Evolutionary conservation across 2,329 filamentous ascomycete genomes (phyloP).

Genomic region (Ceratocystis alfenasii): DNA sequence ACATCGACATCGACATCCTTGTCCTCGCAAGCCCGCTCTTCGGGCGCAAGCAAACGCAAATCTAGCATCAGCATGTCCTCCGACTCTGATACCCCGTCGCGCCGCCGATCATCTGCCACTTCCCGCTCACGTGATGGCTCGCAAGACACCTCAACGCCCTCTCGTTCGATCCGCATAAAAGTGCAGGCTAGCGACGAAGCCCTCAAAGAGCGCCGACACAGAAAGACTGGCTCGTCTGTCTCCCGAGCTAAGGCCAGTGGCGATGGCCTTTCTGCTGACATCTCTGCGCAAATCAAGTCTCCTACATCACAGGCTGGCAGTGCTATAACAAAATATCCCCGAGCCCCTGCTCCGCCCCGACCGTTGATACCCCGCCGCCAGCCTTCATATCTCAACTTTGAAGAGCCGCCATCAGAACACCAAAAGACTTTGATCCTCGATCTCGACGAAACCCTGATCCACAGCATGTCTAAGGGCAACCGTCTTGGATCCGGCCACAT

Average conservation of each 20-base stretch:
- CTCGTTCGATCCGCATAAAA: conserved; percentile 78
- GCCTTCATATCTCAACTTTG: conserved; percentile 66
- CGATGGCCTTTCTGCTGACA: conserved; percentile 30
- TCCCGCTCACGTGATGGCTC: conserved; percentile 41
- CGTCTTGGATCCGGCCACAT: conserved; percentile 95
- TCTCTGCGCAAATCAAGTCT: conserved; percentile 79
- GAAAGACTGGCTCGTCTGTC: conserved; percentile 35
- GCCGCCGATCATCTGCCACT: conserved; percentile 24
- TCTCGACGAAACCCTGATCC: conserved; percentile 92
- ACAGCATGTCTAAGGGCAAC: conserved; percentile 93
- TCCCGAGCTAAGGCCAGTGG: conserved; percentile 17
- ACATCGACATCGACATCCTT: conserved; percentile 28
- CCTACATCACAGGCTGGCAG: conserved; percentile 66
- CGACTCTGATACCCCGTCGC: conserved; percentile 18
- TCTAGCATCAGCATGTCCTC: conserved; percentile 17
- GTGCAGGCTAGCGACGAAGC: conserved; percentile 64
- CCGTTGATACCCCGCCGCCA: conserved; percentile 81
- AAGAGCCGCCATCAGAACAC: conserved; percentile 43
- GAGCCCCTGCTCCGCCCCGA: conserved; percentile 75
- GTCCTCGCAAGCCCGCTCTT: conserved; percentile 27
- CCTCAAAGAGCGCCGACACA: conserved; percentile 60
- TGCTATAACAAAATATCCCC: conserved; percentile 76
- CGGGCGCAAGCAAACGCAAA: conserved; percentile 43
- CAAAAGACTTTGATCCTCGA: conserved; percentile 94
- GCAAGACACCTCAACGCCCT: conserved; percentile 8